Percentiles rank a stretch among this genome's conserved stretches.
Evolutionary conservation across 345 rosid genomes (phyloP).

Genomic region (Salix suchowensis): DNA sequence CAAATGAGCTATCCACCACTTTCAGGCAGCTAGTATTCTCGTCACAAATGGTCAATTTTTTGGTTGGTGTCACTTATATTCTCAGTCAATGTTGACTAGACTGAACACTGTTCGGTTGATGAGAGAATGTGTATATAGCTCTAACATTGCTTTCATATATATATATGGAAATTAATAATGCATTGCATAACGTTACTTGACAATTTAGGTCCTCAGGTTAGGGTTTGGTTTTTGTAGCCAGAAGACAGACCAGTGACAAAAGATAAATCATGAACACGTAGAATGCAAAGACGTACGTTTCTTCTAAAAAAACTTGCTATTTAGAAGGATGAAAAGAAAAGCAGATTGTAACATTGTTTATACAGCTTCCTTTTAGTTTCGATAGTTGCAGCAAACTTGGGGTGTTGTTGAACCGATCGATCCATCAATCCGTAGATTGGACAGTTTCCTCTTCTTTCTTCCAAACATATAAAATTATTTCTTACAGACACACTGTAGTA

Average conservation of each 20-base stretch:
- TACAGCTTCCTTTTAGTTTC: conserved; percentile 21
- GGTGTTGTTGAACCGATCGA: conserved; percentile 55
- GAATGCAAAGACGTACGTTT: conserved; percentile 1
- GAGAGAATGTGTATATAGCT: neutral
- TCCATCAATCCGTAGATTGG: conserved; percentile 11
- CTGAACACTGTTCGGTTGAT: neutral
- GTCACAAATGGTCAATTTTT: neutral
- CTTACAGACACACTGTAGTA: no score
- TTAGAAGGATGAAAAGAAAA: neutral
- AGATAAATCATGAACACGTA: neutral
- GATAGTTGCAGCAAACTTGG: conserved; percentile 51
- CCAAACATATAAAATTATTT: neutral
- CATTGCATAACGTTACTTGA: conserved; percentile 5
- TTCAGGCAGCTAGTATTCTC: no score
- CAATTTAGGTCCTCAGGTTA: conserved; percentile 17
- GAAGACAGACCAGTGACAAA: conserved; percentile 3
- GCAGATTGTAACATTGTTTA: neutral
- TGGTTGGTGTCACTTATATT: neutral
- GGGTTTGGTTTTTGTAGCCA: conserved; percentile 26
- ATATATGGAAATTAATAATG: neutral
- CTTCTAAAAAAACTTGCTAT: neutral
- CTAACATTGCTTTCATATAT: neutral
- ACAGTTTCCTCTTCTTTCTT: conserved; percentile 1
- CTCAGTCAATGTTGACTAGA: neutral
- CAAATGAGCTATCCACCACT: no score